A percentile compares a stretch with the other conserved stretches of the same genome.
phyloP scores from a whole-genome alignment of 73 alveolate species.

The Stentor roeselii region DNA sequence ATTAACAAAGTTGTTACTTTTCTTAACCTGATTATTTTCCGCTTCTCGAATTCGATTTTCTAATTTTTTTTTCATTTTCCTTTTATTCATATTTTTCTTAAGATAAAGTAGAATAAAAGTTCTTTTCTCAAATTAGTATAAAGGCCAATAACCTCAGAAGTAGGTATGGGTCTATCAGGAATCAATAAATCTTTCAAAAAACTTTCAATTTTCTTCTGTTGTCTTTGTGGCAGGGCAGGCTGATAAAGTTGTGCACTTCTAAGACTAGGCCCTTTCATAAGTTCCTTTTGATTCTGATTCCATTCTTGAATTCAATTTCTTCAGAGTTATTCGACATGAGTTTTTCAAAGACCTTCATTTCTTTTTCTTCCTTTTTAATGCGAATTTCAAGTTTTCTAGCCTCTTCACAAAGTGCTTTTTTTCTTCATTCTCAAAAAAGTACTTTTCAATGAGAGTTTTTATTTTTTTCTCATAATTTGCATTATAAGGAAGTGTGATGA shows the following conservation, averaged over 20 bases:
- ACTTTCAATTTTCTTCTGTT: conserved; percentile 73
- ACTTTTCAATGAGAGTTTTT: conserved; percentile 76
- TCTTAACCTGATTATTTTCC: conserved; percentile 8
- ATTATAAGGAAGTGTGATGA: conserved; percentile 80
- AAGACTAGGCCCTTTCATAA: background rate
- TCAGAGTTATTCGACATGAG: conserved; percentile 39
- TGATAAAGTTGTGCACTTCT: conserved; percentile 2
- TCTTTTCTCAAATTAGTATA: conserved; percentile 79
- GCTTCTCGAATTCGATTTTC: conserved; percentile 63
- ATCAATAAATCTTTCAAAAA: conserved; percentile 70
- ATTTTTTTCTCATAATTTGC: conserved; percentile 85
- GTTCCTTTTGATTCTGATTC: background rate
- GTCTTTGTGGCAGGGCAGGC: conserved; percentile 50
- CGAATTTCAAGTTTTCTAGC: conserved; percentile 70
- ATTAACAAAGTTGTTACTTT: too few relatives aligned
- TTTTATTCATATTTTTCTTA: conserved; percentile 78
- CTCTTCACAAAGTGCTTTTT: conserved; percentile 57
- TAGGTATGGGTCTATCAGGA: conserved; percentile 78
- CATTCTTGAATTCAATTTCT: conserved; percentile 24
- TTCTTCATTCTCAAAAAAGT: conserved; percentile 66
- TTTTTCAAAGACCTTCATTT: conserved; percentile 71
- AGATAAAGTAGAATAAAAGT: conserved; percentile 70
- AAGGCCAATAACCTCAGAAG: conserved; percentile 66
- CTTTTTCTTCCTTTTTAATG: conserved; percentile 82
- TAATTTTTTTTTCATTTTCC: conserved; percentile 70